These are phyloP conservation scores for Penicillium sp. DNA, from an alignment of 2,329 filamentous ascomycete genomes.

Conservation along the genomic window DNA sequence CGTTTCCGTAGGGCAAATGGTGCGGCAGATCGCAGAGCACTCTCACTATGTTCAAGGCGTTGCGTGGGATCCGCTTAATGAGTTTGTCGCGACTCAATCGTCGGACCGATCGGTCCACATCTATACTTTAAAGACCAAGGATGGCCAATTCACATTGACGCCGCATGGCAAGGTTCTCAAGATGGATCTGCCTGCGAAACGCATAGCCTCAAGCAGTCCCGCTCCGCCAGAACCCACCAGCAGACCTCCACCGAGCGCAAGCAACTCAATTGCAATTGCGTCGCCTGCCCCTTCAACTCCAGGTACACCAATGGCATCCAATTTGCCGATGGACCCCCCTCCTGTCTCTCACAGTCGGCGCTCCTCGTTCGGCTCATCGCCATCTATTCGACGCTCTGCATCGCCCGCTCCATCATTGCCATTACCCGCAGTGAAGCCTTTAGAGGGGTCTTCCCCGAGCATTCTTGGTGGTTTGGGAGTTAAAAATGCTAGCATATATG, in stretches of 20 bases:
- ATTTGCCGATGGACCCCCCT: constrained; percentile 94
- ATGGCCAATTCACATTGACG: constrained; percentile 84
- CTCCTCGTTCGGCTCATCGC: constrained; percentile 83
- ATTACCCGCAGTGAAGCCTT: constrained; percentile 89
- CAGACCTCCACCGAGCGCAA: constrained; percentile 32
- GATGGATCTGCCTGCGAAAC: constrained; percentile 87
- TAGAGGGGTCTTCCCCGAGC: constrained; percentile 79
- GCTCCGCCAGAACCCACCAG: constrained; percentile 73
- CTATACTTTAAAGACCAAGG: constrained; percentile 92
- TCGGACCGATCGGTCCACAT: constrained; percentile 98
- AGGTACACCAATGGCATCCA: constrained; percentile 84
- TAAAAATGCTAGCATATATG: constrained; percentile 86
- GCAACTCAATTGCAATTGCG: constrained; percentile 56
- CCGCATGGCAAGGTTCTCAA: constrained; percentile 79
- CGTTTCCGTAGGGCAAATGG: constrained; percentile 56
- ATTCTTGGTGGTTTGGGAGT: constrained; percentile 62
- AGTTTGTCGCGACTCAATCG: constrained; percentile 96
- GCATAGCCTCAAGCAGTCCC: constrained; percentile 88
- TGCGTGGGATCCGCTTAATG: constrained; percentile 95
- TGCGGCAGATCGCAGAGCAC: constrained; percentile 94
- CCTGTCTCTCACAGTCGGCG: constrained; percentile 86
- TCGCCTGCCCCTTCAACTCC: constrained; percentile 90
- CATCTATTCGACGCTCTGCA: constrained; percentile 77
- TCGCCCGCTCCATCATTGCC: constrained; percentile 93
- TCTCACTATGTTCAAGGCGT: constrained; percentile 98